phyloP scores from a whole-genome alignment of 495 filamentous ascomycete species.

The Xylaria telfairii region DNA sequence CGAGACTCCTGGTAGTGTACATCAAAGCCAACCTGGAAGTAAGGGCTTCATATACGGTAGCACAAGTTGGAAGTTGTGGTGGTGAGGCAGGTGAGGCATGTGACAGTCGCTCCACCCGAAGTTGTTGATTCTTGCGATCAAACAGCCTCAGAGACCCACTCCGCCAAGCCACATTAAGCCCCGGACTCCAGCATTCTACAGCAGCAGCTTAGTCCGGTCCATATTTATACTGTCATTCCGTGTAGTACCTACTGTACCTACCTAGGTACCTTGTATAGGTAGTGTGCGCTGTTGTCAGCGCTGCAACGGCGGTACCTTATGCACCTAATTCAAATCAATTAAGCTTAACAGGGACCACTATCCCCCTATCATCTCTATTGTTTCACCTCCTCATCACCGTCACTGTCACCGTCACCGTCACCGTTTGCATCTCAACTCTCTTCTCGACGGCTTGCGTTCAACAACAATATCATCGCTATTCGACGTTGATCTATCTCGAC shows the following conservation, averaged over 20 bases:
- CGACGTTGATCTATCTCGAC: neutral
- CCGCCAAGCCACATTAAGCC: conserved; percentile 4
- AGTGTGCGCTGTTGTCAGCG: neutral
- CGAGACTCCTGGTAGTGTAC: conserved; percentile 3
- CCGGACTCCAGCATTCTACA: neutral
- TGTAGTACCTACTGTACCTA: no score
- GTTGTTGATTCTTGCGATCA: neutral
- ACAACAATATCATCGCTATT: neutral
- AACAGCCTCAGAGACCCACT: conserved; percentile 1
- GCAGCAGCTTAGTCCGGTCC: neutral
- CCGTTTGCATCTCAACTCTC: neutral
- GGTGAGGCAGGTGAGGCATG: conserved; percentile 4
- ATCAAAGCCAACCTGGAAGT: neutral
- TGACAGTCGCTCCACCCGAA: conserved; percentile 7
- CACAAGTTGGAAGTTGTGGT: conserved; percentile 8
- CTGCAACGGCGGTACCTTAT: neutral
- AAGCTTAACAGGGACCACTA: neutral
- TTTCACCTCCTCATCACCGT: neutral
- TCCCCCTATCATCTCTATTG: neutral
- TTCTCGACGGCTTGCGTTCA: no score
- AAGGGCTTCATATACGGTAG: neutral
- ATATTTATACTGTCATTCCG: neutral
- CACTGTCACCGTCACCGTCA: neutral
- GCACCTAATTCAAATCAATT: conserved; percentile 22
- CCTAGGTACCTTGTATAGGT: no score